Percentiles rank a stretch among this genome's conserved stretches.
Evolutionary conservation across 73 alveolate genomes (phyloP).

Genomic region (Paramecium pentaurelia): DNA sequence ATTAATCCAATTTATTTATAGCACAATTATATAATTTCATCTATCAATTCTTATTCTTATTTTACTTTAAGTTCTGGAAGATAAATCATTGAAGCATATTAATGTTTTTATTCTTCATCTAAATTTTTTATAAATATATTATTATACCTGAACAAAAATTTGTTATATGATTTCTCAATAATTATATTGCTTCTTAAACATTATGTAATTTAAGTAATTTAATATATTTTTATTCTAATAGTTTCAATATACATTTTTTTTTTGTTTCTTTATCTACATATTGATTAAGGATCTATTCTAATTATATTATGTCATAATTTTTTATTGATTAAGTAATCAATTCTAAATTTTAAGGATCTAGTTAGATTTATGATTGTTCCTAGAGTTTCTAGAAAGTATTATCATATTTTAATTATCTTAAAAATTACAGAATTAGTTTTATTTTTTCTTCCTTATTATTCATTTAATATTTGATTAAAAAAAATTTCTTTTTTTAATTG

Average conservation of each 20-base stretch:
- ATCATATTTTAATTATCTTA: background rate
- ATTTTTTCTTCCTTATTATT: background rate
- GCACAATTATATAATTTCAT: background rate
- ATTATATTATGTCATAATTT: background rate
- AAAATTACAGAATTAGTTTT: background rate
- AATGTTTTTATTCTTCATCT: background rate
- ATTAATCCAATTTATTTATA: background rate
- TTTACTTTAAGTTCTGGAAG: background rate
- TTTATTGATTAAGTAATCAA: background rate
- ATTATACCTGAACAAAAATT: background rate
- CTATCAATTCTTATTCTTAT: background rate
- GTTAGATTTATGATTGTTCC: background rate
- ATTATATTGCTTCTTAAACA: background rate
- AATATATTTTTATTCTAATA: background rate
- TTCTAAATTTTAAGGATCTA: background rate
- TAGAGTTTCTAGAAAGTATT: background rate
- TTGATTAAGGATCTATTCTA: background rate
- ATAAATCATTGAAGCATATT: background rate
- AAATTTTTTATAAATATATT: background rate
- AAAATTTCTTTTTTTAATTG: background rate
- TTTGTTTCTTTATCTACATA: background rate
- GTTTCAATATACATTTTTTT: background rate
- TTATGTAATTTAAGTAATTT: background rate
- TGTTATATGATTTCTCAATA: background rate
- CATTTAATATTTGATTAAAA: constrained; percentile 4